Percentiles rank a stretch among this genome's conserved stretches.
phyloP scores from a whole-genome alignment of 1,284 basidiomycete genomes.

The Heterobasidion annosum region DNA sequence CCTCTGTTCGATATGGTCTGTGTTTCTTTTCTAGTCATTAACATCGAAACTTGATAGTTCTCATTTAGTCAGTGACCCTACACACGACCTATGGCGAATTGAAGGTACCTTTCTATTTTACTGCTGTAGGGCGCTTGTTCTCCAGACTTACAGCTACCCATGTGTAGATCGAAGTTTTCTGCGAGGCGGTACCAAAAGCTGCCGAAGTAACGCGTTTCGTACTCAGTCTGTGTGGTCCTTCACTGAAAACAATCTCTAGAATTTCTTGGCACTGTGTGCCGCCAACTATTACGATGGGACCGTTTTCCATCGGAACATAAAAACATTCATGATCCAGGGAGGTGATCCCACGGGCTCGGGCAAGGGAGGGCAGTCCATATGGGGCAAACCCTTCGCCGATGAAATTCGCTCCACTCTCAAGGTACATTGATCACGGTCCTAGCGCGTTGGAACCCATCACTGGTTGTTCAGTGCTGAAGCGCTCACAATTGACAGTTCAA shows the following conservation, averaged over 20 bases:
- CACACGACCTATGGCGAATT: conserved; percentile 92
- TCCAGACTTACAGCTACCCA: not conserved
- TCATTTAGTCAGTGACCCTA: conserved; percentile 80
- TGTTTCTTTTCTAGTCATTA: not conserved
- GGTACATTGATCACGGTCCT: conserved; percentile 29
- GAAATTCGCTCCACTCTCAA: conserved; percentile 90
- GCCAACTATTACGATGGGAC: conserved; percentile 83
- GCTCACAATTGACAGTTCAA: conserved; percentile 62
- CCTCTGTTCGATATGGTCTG: conserved; percentile 8
- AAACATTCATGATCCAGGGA: conserved; percentile 93
- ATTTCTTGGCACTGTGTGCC: conserved; percentile 91
- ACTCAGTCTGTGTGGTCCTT: conserved; percentile 1
- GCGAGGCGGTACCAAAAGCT: conserved; percentile 89
- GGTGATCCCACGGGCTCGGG: conserved; percentile 80
- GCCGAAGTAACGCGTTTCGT: conserved; percentile 61
- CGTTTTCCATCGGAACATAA: conserved; percentile 91
- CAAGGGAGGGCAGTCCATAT: conserved; percentile 80
- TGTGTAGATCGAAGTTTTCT: conserved; percentile 88
- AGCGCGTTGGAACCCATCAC: conserved; percentile 3
- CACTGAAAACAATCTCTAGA: conserved; percentile 38
- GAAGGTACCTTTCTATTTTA: conserved; percentile 51
- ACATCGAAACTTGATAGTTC: conserved; percentile 1
- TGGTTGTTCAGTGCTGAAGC: not conserved
- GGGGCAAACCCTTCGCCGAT: conserved; percentile 83
- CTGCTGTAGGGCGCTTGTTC: not conserved